A percentile compares a stretch with the other conserved stretches of the same genome.
Conservation (phyloP, 768 basidiomycete genomes). For the Tulasnella sp. region DNA sequence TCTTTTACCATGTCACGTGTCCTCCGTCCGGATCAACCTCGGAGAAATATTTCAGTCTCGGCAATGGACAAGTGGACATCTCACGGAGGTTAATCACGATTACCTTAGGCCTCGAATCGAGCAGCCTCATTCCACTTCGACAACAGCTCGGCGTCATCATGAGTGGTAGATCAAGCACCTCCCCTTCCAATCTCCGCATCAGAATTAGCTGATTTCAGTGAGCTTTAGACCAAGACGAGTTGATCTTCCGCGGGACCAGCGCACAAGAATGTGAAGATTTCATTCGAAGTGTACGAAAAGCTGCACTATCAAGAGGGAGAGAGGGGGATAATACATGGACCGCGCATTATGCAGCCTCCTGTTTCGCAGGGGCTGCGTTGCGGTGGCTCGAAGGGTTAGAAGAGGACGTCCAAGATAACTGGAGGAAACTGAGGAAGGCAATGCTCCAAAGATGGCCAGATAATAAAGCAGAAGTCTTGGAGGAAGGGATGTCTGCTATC, state of each 20-base stretch:
- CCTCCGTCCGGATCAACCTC: background rate
- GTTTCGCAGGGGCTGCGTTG: background rate
- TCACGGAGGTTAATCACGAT: too few species aligned
- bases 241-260: background rate
- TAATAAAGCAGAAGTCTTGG: background rate
- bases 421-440: background rate
- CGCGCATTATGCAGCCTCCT: background rate
- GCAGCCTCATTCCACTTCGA: background rate
- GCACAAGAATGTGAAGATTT: background rate
- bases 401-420: background rate
- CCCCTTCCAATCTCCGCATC: background rate
- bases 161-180: background rate
- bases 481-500: background rate
- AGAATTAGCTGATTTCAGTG: background rate
- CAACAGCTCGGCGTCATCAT: background rate
- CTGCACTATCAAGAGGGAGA: background rate
- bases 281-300: background rate
- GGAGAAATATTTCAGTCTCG: background rate
- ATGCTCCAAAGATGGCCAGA: conserved; percentile 9
- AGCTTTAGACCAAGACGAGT: background rate
- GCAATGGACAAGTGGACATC: too few species aligned
- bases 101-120: background rate
- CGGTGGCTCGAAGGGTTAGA: conserved; percentile 4
- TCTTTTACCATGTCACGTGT: background rate
- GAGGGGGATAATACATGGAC: background rate